These are phyloP conservation scores for Aegilops longissima DNA, from an alignment of 176 grass and related monocot species.

Conservation along the genomic window DNA sequence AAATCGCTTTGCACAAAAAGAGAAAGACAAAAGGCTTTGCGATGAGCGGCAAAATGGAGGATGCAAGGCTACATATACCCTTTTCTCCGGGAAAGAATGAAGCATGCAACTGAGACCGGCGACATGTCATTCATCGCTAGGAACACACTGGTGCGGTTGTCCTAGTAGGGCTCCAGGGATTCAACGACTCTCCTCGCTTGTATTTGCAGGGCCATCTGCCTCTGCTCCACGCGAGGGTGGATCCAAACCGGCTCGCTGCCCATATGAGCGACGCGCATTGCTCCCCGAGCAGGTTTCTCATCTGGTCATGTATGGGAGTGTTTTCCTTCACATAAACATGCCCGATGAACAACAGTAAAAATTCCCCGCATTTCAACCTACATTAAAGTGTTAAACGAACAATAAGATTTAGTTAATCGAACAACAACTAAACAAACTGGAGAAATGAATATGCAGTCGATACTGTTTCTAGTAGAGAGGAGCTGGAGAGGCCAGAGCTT, in stretches of 20 bases:
- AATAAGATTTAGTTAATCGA: no score
- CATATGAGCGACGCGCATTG: conserved; percentile 81
- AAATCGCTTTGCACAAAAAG: conserved; percentile 35
- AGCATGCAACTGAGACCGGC: background rate
- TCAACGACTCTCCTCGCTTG: conserved; percentile 90
- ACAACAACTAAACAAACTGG: background rate
- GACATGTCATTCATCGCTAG: background rate
- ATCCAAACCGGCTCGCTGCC: conserved; percentile 92
- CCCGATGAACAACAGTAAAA: conserved; percentile 74
- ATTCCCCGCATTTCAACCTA: conserved; percentile 97
- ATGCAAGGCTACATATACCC: background rate
- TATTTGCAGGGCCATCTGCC: conserved; percentile 85
- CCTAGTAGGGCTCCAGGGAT: conserved; percentile 70
- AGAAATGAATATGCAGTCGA: background rate
- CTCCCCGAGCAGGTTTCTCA: conserved; percentile 66
- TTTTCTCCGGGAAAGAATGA: conserved; percentile 2
- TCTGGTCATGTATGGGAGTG: conserved; percentile 79
- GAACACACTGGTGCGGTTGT: background rate
- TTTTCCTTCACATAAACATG: conserved; percentile 84
- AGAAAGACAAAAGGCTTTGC: background rate
- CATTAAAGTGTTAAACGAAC: conserved; percentile 3
- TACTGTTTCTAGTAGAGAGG: background rate
- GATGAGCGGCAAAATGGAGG: background rate
- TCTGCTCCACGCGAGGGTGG: conserved; percentile 78
- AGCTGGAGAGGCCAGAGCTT: background rate